Evolutionary conservation across 164 flowering plant genomes (phyloP).

Genomic region (Umbellularia californica): DNA sequence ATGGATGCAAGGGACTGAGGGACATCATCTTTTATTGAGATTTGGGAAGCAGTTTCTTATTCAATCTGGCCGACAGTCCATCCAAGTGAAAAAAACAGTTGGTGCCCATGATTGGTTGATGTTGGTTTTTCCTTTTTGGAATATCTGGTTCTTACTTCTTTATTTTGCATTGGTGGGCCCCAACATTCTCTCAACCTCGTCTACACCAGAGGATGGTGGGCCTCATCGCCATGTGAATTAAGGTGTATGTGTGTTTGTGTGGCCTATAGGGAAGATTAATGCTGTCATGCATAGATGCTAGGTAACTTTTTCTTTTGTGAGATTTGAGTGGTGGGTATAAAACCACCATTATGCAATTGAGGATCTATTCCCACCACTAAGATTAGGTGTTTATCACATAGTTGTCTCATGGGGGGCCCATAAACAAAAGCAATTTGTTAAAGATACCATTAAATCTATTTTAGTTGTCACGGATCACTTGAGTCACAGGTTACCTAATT

Average conservation of each 20-base stretch:
- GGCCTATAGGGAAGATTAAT: background rate
- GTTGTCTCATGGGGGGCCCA: background rate
- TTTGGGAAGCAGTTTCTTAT: slow-evolving; percentile 10
- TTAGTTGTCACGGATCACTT: background rate
- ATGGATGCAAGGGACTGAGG: too few species aligned
- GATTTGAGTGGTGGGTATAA: slow-evolving; percentile 12
- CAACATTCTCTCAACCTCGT: background rate
- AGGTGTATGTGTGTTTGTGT: background rate
- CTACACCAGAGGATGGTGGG: background rate
- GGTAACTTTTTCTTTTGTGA: background rate
- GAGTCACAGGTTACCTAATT: background rate
- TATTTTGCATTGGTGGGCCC: slow-evolving; percentile 1
- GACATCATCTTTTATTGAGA: background rate
- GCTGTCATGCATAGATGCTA: slow-evolving; percentile 10
- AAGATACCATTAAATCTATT: background rate
- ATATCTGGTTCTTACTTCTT: slow-evolving; percentile 17
- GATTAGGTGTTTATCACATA: background rate
- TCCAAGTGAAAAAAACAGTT: background rate
- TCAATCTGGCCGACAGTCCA: slow-evolving; percentile 20
- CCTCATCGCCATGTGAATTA: background rate
- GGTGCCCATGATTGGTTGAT: slow-evolving; percentile 2
- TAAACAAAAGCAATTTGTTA: background rate
- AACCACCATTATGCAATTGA: slow-evolving; percentile 8
- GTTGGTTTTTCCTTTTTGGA: slow-evolving; percentile 13
- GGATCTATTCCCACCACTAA: slow-evolving; percentile 19